These are phyloP conservation scores for Aspergillus ochraceoroseus DNA, from an alignment of 2,329 filamentous ascomycete species.

Conservation along the genomic window DNA sequence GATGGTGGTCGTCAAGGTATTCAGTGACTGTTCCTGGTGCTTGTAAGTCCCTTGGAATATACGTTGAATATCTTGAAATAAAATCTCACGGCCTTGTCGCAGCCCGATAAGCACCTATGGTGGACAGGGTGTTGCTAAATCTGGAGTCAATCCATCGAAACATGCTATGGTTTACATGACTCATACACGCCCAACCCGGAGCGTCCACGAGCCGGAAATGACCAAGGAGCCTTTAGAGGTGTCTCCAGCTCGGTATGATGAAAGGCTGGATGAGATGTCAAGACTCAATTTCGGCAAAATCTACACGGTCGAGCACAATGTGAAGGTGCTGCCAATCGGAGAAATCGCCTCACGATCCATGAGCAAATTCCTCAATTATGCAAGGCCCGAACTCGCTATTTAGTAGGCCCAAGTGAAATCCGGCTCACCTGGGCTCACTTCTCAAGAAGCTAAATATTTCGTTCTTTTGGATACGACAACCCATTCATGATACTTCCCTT, in stretches of 20 bases:
- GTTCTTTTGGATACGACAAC: too few relatives aligned
- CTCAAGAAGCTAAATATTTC: too few relatives aligned
- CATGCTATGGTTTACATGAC: constrained; percentile 40
- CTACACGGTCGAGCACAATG: constrained; percentile 43
- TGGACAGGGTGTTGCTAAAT: constrained; percentile 35
- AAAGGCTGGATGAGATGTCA: constrained; percentile 33
- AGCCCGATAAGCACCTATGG: constrained; percentile 43
- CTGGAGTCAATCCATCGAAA: constrained; percentile 31
- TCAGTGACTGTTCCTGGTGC: constrained; percentile 30
- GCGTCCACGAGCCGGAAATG: constrained; percentile 28
- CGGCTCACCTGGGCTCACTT: background rate
- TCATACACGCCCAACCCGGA: constrained; percentile 13
- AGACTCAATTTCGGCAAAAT: constrained; percentile 42
- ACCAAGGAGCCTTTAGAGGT: constrained; percentile 39
- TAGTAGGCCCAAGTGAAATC: background rate
- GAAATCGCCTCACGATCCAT: constrained; percentile 29
- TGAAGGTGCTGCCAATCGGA: constrained; percentile 42
- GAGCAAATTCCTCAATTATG: constrained; percentile 21
- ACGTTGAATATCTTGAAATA: background rate
- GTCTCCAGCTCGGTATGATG: constrained; percentile 15
- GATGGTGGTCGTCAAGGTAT: constrained; percentile 32
- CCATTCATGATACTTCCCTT: too few relatives aligned
- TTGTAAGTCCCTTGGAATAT: constrained; percentile 25
- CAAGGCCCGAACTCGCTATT: constrained; percentile 11
- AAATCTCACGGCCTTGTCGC: background rate